Evolutionary conservation across 768 basidiomycete genomes (phyloP).

Genomic region (Tulasnella sp.): DNA sequence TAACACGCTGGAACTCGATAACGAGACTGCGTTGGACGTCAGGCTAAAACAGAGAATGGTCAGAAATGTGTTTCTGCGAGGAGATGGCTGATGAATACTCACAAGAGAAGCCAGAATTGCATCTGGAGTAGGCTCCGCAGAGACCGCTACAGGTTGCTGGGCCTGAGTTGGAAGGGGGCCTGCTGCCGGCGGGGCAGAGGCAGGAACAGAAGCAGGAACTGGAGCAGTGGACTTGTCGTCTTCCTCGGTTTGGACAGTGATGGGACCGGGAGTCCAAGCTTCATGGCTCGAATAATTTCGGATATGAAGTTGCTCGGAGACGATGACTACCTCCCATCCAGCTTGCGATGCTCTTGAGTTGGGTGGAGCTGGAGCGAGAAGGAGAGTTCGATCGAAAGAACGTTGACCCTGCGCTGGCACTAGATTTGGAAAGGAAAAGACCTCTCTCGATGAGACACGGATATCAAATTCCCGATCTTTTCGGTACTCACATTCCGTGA

Average conservation of each 20-base stretch:
- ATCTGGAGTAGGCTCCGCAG: constrained; percentile 30
- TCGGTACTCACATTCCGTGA: constrained; percentile 62
- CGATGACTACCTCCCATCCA: constrained; percentile 83
- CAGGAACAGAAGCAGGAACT: constrained; percentile 20
- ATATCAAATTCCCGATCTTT: not conserved
- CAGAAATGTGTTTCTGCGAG: constrained; percentile 12
- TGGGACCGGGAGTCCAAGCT: constrained; percentile 65
- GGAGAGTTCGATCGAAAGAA: constrained; percentile 88
- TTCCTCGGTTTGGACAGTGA: constrained; percentile 52
- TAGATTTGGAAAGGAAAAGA: constrained; percentile 22
- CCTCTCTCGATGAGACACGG: constrained; percentile 7
- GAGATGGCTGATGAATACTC: constrained; percentile 25
- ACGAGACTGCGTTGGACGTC: constrained; percentile 62
- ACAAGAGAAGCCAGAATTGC: constrained; percentile 44
- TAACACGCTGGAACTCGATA: constrained; percentile 55
- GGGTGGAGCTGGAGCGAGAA: constrained; percentile 67
- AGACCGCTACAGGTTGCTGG: constrained; percentile 27
- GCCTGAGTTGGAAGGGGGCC: constrained; percentile 18
- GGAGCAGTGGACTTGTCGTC: constrained; percentile 24
- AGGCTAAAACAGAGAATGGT: constrained; percentile 32
- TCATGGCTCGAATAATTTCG: constrained; percentile 74
- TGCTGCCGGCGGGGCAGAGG: constrained; percentile 25
- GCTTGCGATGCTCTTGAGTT: constrained; percentile 70
- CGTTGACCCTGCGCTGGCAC: constrained; percentile 67
- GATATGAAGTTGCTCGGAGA: constrained; percentile 80